Evolutionary conservation across 208 protist genomes (phyloP).

Genomic region (Entamoeba histolytica): DNA sequence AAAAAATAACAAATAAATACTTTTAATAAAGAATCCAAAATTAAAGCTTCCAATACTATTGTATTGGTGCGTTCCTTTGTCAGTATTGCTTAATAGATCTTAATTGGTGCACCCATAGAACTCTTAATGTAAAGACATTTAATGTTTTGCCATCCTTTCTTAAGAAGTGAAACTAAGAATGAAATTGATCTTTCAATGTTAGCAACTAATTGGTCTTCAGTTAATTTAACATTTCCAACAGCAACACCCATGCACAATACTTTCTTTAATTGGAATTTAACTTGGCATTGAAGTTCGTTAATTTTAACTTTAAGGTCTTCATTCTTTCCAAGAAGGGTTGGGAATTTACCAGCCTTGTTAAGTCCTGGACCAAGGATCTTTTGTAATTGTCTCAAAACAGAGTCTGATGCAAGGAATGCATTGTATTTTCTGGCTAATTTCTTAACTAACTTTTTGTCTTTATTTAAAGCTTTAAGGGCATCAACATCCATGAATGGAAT

Average conservation of each 20-base stretch:
- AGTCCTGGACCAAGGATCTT: conserved; percentile 78
- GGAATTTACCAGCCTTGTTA: conserved; percentile 96
- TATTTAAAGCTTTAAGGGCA: conserved; percentile 92
- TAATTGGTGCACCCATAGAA: conserved; percentile 84
- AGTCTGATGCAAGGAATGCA: conserved; percentile 81
- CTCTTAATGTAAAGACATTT: conserved; percentile 91
- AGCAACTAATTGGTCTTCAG: conserved; percentile 60
- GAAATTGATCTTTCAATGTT: conserved; percentile 88
- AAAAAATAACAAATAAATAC: too few relatives aligned
- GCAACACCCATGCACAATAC: conserved; percentile 81
- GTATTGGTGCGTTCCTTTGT: background rate
- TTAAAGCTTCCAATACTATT: background rate
- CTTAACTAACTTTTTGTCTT: conserved; percentile 98
- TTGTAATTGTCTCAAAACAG: conserved; percentile 83
- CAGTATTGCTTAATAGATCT: conserved; percentile 70
- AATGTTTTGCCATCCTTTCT: conserved; percentile 99
- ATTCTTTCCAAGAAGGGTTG: conserved; percentile 61
- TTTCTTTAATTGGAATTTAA: conserved; percentile 98
- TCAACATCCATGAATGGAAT: conserved; percentile 70
- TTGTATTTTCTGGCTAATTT: conserved; percentile 80
- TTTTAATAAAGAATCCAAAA: background rate
- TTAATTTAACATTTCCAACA: conserved; percentile 81
- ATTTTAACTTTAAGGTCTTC: conserved; percentile 75
- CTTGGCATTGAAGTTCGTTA: conserved; percentile 63
- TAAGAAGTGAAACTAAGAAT: conserved; percentile 95